Evolutionary conservation across 23 red algal genomes (phyloP).

Genomic region (Gracilaria caudata): DNA sequence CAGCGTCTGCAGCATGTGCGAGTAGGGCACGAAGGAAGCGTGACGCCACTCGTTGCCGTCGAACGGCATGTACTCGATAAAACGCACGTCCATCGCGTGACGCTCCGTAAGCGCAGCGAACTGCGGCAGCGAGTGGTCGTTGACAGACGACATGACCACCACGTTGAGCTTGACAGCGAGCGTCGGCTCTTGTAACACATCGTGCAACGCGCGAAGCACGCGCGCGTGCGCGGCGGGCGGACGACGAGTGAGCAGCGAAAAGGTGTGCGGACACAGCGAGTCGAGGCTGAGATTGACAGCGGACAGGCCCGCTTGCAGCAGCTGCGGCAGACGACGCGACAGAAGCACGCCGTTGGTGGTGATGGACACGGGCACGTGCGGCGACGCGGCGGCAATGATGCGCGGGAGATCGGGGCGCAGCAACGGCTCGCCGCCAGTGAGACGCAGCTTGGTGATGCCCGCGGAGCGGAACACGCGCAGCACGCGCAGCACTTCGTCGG

Average conservation of each 20-base stretch:
- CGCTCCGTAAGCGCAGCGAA: conserved; percentile 73
- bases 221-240: conserved; percentile 30
- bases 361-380: conserved; percentile 42
- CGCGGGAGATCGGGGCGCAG: conserved; percentile 62
- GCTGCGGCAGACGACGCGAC: conserved; percentile 49
- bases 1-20: conserved; percentile 67
- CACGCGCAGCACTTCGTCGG: conserved; percentile 62
- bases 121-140: conserved; percentile 64
- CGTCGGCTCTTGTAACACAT: conserved; percentile 50
- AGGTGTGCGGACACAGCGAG: conserved; percentile 67
- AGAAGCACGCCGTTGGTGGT: conserved; percentile 88
- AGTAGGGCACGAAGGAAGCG: conserved; percentile 75
- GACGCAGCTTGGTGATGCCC: conserved; percentile 78
- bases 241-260: conserved; percentile 78
- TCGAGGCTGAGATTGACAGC: conserved; percentile 85
- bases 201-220: conserved; percentile 61
- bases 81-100: conserved; percentile 69
- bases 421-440: conserved; percentile 94
- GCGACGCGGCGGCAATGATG: neutral
- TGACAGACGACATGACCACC: conserved; percentile 89
- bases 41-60: conserved; percentile 82
- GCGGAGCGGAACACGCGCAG: conserved; percentile 46
- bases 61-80: conserved; percentile 99
- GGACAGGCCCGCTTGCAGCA: conserved; percentile 53
- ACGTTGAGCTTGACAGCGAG: conserved; percentile 82